A percentile compares a stretch with the other conserved stretches of the same genome.
phyloP scores from a whole-genome alignment of 2,329 filamentous ascomycete species.

The Claviceps africana region DNA sequence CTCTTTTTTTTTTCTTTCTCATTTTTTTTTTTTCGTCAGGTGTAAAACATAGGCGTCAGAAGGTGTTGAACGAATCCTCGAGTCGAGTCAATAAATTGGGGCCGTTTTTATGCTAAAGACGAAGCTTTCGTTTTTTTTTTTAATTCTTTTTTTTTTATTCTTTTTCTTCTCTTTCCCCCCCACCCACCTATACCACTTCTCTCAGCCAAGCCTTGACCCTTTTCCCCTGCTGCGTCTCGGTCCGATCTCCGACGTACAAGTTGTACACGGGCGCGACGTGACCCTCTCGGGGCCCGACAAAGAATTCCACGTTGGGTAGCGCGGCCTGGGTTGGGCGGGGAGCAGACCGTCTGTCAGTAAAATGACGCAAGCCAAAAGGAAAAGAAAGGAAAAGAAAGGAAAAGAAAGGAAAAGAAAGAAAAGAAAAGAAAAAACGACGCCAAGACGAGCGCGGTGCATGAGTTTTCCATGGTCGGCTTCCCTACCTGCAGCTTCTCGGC shows the following conservation, averaged over 20 bases:
- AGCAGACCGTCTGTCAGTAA: background rate
- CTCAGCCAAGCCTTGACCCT: conserved; percentile 11
- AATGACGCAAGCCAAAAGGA: background rate
- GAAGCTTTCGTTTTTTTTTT: too few relatives aligned
- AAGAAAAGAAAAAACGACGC: too few relatives aligned
- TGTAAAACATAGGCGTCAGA: too few relatives aligned
- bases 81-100: too few relatives aligned
- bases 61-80: too few relatives aligned
- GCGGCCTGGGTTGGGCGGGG: conserved; percentile 5
- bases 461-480: too few relatives aligned
- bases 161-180: too few relatives aligned
- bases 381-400: background rate
- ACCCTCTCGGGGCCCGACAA: conserved; percentile 9
- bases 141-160: too few relatives aligned
- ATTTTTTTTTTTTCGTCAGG: too few relatives aligned
- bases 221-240: conserved; percentile 11
- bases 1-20: too few relatives aligned
- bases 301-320: conserved; percentile 9
- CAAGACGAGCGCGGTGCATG: too few relatives aligned
- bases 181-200: conserved; percentile 7
- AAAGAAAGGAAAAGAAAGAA: background rate
- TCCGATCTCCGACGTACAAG: conserved; percentile 8
- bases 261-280: conserved; percentile 13
- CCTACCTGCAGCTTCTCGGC: conserved; percentile 9
- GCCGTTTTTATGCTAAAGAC: too few relatives aligned